phyloP scores from a whole-genome alignment of 495 filamentous ascomycete genomes.

The Talaromyces ruber region DNA sequence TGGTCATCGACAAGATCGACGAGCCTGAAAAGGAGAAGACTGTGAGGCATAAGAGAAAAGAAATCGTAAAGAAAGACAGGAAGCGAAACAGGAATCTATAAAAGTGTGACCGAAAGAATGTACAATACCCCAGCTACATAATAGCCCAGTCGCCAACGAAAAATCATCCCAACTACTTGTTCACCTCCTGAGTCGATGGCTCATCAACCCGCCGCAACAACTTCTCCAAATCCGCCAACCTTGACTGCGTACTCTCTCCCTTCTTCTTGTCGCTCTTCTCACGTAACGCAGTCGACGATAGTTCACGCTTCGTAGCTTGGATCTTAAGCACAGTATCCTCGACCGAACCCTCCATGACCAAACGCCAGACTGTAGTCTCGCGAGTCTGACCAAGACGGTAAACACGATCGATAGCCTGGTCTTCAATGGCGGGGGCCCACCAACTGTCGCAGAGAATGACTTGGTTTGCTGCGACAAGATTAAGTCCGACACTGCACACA shows the following conservation, averaged over 20 bases:
- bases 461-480: slow-evolving; percentile 81
- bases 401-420: slow-evolving; percentile 87
- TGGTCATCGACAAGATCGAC: too few species aligned
- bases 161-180: not conserved
- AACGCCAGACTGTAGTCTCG: slow-evolving; percentile 67
- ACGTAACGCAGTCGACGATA: slow-evolving; percentile 70
- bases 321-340: slow-evolving; percentile 80
- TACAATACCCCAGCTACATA: not conserved
- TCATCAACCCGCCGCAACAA: slow-evolving; percentile 15
- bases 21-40: not conserved
- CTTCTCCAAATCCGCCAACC: slow-evolving; percentile 51
- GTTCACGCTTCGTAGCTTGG: slow-evolving; percentile 69
- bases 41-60: not conserved
- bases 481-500: slow-evolving; percentile 82
- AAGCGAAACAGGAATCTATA: not conserved
- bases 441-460: slow-evolving; percentile 79
- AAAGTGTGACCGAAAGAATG: not conserved
- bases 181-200: not conserved
- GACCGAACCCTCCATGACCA: slow-evolving; percentile 78
- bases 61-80: not conserved
- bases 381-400: slow-evolving; percentile 79
- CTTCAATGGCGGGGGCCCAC: slow-evolving; percentile 94
- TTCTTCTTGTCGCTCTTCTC: slow-evolving; percentile 45
- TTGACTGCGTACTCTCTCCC: slow-evolving; percentile 37
- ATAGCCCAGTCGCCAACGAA: not conserved